Evolutionary conservation across 73 alveolate genomes (phyloP), one percentile per base, ranked within the genome.

Genomic region (Paramecium octaurelia): DNA sequence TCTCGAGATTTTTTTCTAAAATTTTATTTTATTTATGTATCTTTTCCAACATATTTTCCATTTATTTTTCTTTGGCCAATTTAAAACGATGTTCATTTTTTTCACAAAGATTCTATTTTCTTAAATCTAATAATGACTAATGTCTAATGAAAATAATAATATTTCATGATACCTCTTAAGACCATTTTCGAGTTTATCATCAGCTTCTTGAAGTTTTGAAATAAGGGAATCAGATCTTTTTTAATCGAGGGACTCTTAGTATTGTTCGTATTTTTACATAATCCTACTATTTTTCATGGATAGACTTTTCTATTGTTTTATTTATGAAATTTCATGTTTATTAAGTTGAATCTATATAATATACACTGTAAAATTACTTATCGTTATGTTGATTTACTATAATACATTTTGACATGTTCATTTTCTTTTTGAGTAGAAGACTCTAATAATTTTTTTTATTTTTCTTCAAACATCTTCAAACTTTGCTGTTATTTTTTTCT

Each of bases 31-130:
- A 34, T 64, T 64, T 64, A 64, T 64, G 48, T 10, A 64, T 64
- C n/a, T 64, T 64, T 27, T 64, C 44, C 12, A 64, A 64, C 84
- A 64, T 64, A 64, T 64, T 64, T 34, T 64, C 84, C 84, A 64
- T 64, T 64, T 64, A 64, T 64, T 64, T 64, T 27, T 64, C 8
- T 64, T 64, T 64, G 3, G 84, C 84, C 24, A 64, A 34, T 27
- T 64, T 64, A 64, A 64, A 64, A 10, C 84, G 84, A 34, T 64
- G 23, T 64, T 64, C 84, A 64, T 64, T 64, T 27, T 64, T 64
- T 24, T 64, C 23, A 5, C 31, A 64, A 27, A 64, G 3, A 64
- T 64, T 64, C 27, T 64, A 64, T 64, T 64, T 64, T 64, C 84
- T 24, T 64, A 64, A 64, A 64, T 64, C 84, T 14, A 64, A 29